Percentiles rank a stretch among this genome's conserved stretches.
phyloP scores from a whole-genome alignment of 176 grass and related monocot genomes.

The Ampelocalamus luodianensis region DNA sequence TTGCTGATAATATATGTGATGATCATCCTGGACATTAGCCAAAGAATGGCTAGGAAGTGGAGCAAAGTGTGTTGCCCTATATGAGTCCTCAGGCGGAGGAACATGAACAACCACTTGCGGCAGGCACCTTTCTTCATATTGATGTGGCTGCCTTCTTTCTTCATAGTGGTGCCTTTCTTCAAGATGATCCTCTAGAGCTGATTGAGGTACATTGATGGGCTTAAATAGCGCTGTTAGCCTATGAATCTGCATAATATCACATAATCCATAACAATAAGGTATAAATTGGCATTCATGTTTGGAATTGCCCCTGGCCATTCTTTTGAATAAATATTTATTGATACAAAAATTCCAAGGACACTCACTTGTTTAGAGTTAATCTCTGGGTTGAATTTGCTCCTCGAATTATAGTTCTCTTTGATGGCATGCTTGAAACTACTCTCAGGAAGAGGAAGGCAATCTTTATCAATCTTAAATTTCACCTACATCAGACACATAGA shows the following conservation, averaged over 20 bases:
- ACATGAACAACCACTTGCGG: slow-evolving; percentile 38
- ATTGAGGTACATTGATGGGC: slow-evolving; percentile 36
- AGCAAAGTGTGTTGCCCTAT: slow-evolving; percentile 48
- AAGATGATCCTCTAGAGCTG: slow-evolving; percentile 21
- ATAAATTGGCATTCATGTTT: slow-evolving; percentile 25
- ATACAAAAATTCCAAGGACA: slow-evolving; percentile 5
- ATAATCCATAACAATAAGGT: slow-evolving; percentile 23
- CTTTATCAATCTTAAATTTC: slow-evolving; percentile 67
- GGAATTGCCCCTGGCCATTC: neutral
- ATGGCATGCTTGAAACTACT: slow-evolving; percentile 72
- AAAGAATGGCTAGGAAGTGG: slow-evolving; percentile 42
- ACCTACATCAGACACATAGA: slow-evolving; percentile 48
- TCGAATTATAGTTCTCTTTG: slow-evolving; percentile 68
- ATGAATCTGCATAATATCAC: slow-evolving; percentile 54
- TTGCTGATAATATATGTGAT: slow-evolving; percentile 43
- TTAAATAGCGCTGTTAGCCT: slow-evolving; percentile 57
- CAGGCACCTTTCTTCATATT: slow-evolving; percentile 47
- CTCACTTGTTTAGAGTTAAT: slow-evolving; percentile 70
- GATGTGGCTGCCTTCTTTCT: slow-evolving; percentile 32
- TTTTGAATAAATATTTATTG: slow-evolving; percentile 33
- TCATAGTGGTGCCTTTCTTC: slow-evolving; percentile 41
- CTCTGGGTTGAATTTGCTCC: slow-evolving; percentile 60
- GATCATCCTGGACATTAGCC: slow-evolving; percentile 37
- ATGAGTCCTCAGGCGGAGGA: slow-evolving; percentile 44
- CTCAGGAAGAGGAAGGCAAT: slow-evolving; percentile 72